phyloP scores from a whole-genome alignment of 768 basidiomycete genomes.

The Rossbeevera mucosa region DNA sequence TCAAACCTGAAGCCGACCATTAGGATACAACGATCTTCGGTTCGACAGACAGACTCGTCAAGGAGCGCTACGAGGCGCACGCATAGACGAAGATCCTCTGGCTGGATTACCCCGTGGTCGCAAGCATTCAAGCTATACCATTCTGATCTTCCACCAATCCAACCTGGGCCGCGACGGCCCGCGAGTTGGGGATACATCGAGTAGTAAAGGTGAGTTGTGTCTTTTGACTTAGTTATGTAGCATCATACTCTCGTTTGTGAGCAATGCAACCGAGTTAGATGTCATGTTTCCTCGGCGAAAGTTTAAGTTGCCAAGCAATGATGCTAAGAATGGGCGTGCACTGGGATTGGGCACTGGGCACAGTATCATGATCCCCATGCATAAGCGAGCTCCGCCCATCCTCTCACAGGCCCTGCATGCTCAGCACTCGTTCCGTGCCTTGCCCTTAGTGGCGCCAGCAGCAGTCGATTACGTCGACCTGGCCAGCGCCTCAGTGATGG shows the following conservation, averaged over 20 bases:
- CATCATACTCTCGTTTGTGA: not conserved
- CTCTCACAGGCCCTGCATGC: no score
- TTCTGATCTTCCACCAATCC: no score
- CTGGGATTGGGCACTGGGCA: no score
- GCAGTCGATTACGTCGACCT: not conserved
- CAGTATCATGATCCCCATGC: no score
- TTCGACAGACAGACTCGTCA: not conserved
- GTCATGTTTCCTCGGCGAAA: not conserved
- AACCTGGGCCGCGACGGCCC: no score
- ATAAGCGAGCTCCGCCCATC: no score
- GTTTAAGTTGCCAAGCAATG: not conserved
- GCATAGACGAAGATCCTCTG: not conserved
- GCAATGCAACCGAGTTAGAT: not conserved
- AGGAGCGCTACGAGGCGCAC: not conserved
- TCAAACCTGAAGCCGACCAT: not conserved
- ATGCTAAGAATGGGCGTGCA: not conserved
- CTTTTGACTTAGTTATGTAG: not conserved
- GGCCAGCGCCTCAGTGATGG: no score
- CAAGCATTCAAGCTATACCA: no score
- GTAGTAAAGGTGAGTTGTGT: no score
- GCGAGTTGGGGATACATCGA: no score
- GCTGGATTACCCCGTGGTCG: not conserved
- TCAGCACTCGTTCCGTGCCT: not conserved
- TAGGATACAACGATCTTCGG: not conserved
- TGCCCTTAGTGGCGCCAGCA: not conserved